Evolutionary conservation across 495 filamentous ascomycete species (phyloP).

Genomic region (Neurospora sublineolata): DNA sequence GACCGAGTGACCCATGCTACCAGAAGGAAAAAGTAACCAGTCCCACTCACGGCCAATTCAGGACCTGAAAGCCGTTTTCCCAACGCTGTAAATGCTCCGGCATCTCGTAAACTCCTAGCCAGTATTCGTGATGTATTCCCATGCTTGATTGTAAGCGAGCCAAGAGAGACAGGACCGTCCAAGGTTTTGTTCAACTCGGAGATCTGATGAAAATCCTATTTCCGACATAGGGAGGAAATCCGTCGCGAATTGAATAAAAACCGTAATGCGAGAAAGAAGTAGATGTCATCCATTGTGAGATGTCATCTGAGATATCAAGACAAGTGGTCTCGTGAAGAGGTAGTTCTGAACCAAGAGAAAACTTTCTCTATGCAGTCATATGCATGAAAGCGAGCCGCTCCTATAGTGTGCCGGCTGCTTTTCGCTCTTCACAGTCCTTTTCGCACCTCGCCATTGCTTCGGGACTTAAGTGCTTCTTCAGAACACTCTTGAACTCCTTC

Average conservation of each 20-base stretch:
- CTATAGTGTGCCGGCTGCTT: background rate
- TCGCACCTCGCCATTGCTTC: slow-evolving; percentile 4
- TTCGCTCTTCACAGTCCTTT: background rate
- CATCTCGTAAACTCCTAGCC: background rate
- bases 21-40: background rate
- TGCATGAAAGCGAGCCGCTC: background rate
- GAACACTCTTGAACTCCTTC: slow-evolving; percentile 72
- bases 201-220: background rate
- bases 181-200: background rate
- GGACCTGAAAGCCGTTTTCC: background rate
- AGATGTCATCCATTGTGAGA: background rate
- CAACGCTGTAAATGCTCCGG: background rate
- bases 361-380: background rate
- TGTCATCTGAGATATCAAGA: background rate
- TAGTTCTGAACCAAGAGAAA: background rate
- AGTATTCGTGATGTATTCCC: background rate
- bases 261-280: background rate
- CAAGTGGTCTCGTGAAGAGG: background rate
- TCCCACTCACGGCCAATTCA: background rate
- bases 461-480: slow-evolving; percentile 42
- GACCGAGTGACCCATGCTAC: background rate
- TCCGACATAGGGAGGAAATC: background rate
- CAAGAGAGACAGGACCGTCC: background rate
- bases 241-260: background rate
- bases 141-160: background rate